Base-by-base conservation (phyloP, 2,329 filamentous ascomycete genomes). In the Tetracladium maxilliforme region DNA sequence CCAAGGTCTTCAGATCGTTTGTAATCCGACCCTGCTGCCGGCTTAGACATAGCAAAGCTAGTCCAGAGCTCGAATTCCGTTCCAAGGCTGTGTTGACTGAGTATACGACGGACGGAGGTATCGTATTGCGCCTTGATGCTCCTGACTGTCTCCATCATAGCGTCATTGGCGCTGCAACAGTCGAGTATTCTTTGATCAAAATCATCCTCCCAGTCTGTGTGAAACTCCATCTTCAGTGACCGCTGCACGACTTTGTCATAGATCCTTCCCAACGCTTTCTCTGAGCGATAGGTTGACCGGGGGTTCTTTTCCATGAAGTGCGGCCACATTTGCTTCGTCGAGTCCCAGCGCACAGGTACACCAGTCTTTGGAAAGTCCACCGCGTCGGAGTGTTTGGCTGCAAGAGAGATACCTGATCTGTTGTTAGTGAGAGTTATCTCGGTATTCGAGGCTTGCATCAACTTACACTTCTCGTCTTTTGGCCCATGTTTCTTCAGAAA, bases 301-400 rank as follows among this genome's bases (percentile, higher is more conserved):
- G 56, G 35, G 10, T 54, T 61, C 42, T 74, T 83, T 44, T 84
- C 77, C 74, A 92, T 87, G 44, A 87, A 95, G 45, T 94, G 87
- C 1, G 84, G 90, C 66, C 71, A 92, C 27, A 39, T 52, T 6
- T 61, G 53, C 27, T 19, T 54, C 51, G 6, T 58, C 56, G n/a
- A n/a, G n/a, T n/a, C n/a, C n/a, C n/a, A n/a, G n/a, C n/a, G n/a
- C n/a, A n/a, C 57, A 1, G 79, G 68, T 7, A 76, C 63, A 0
- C 90, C 90, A 2, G 82, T 87, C 53, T 98, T 98, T 22, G 81
- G 74, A 43, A 90, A 98, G 46, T 98, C 90, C 1, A 98, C 90
- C 0, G 90, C 87, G 37, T 74, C 71, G 0, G 90, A 95, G 45
- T 98, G 90, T 4, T 95, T 54, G 7, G 64, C 56, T 4, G 87